A percentile compares a stretch with the other conserved stretches of the same genome.
These are phyloP conservation scores for Fragaria vesca DNA, from an alignment of 306 rosid species.

Conservation along the genomic window DNA sequence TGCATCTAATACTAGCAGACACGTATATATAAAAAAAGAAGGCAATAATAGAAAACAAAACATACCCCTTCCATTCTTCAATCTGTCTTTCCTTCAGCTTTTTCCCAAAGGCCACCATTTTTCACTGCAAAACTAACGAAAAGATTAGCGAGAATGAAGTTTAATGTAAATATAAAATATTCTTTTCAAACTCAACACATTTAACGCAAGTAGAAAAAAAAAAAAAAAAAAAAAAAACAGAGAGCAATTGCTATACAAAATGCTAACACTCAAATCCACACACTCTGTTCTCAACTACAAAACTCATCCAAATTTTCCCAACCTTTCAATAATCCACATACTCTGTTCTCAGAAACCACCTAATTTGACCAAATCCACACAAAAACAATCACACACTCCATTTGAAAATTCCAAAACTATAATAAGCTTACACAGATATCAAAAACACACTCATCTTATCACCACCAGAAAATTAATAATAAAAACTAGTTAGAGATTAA, in stretches of 20 bases:
- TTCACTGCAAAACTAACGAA: constrained; percentile 34
- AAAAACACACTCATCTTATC: constrained; percentile 4
- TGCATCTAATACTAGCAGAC: neutral
- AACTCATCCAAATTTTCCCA: neutral
- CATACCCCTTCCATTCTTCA: constrained; percentile 94
- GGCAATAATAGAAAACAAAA: constrained; percentile 4
- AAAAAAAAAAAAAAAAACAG: too few relatives aligned
- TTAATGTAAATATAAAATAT: neutral
- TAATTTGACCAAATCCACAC: constrained; percentile 28
- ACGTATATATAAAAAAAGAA: neutral
- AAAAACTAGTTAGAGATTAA: too few relatives aligned
- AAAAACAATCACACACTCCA: constrained; percentile 2
- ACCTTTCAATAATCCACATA: neutral
- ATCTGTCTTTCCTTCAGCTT: constrained; percentile 88
- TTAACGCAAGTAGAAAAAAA: neutral
- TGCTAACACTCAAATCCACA: neutral
- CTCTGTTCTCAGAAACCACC: neutral
- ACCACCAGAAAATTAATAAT: neutral
- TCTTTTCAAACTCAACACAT: neutral
- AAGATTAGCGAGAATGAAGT: neutral
- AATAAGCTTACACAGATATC: neutral
- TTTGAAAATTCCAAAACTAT: too few relatives aligned
- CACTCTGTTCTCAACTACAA: too few relatives aligned
- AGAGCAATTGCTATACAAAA: neutral
- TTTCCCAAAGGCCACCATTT: constrained; percentile 98